Percentiles rank a stretch among this genome's conserved stretches.
phyloP scores from a whole-genome alignment of 768 basidiomycete species.

The Naganishia vaughanmartiniae region DNA sequence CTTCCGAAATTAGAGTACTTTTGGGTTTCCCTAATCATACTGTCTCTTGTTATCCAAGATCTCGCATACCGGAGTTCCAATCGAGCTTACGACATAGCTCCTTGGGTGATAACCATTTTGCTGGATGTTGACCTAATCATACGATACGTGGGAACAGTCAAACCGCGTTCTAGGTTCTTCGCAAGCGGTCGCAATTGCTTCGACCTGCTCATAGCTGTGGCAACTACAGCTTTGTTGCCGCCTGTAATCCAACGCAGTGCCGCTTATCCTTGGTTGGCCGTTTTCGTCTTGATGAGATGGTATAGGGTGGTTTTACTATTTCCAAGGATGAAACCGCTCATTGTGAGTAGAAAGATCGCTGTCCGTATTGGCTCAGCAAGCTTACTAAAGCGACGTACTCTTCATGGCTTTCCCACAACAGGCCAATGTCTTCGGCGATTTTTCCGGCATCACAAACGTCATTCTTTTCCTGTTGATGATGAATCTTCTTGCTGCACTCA shows the following conservation, averaged over 20 bases:
- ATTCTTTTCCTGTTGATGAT: conserved; percentile 80
- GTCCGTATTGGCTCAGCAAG: not conserved
- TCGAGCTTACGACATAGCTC: conserved; percentile 55
- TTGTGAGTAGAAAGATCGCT: conserved; percentile 59
- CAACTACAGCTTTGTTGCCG: conserved; percentile 76
- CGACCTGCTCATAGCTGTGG: conserved; percentile 72
- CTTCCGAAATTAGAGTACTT: conserved; percentile 65
- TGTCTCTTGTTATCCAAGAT: conserved; percentile 3
- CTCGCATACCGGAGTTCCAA: not conserved
- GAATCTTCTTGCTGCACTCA: conserved; percentile 79
- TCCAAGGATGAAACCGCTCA: conserved; percentile 80
- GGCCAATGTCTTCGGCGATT: conserved; percentile 86
- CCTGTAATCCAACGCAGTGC: conserved; percentile 66
- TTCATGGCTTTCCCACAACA: conserved; percentile 45
- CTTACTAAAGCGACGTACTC: not conserved
- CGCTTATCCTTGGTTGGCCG: conserved; percentile 83
- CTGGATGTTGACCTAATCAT: conserved; percentile 86
- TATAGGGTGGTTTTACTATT: conserved; percentile 87
- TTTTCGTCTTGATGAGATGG: conserved; percentile 80
- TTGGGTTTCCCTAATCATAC: conserved; percentile 58
- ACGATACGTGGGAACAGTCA: conserved; percentile 67
- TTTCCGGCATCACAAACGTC: conserved; percentile 89
- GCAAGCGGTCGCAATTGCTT: conserved; percentile 62
- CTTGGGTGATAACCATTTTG: conserved; percentile 72
- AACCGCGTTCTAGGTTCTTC: conserved; percentile 80